Percentiles rank a stretch among this genome's conserved stretches.
phyloP scores from a whole-genome alignment of 257 asterid genomes.

The Forsythia suspensa region DNA sequence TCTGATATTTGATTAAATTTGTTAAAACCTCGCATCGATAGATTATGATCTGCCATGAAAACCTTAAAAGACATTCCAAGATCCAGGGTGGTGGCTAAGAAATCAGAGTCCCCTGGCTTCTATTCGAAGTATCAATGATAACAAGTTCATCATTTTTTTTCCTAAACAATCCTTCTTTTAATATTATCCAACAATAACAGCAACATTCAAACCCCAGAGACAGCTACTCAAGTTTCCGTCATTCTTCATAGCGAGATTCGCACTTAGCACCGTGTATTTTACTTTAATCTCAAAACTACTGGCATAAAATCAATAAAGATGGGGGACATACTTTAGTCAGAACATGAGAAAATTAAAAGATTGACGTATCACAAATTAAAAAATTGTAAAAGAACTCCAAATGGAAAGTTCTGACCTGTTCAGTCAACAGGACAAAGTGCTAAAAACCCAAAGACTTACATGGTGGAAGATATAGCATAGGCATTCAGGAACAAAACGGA shows the following conservation, averaged over 20 bases:
- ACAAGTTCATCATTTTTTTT: neutral
- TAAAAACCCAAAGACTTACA: slow-evolving; percentile 44
- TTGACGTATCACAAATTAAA: slow-evolving; percentile 3
- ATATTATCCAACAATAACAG: neutral
- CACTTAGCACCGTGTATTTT: neutral
- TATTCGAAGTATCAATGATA: neutral
- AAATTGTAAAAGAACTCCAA: slow-evolving; percentile 8
- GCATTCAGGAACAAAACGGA: slow-evolving; percentile 98
- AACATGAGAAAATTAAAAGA: slow-evolving; percentile 18
- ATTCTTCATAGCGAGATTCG: neutral
- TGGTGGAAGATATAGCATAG: slow-evolving; percentile 93
- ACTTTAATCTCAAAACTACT: neutral
- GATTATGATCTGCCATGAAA: neutral
- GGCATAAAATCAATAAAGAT: slow-evolving; percentile 4
- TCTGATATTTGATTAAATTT: neutral
- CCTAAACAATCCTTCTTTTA: neutral
- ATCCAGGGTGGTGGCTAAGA: neutral
- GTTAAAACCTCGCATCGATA: neutral
- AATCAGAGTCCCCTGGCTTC: neutral
- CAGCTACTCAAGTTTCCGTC: neutral
- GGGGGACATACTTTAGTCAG: slow-evolving; percentile 1
- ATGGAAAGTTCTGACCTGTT: slow-evolving; percentile 4
- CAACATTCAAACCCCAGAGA: neutral
- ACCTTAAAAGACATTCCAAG: neutral
- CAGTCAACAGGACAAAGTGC: slow-evolving; percentile 12